Evolutionary conservation across 176 grass and related monocot species (phyloP).

Genomic region (Poa annua): DNA sequence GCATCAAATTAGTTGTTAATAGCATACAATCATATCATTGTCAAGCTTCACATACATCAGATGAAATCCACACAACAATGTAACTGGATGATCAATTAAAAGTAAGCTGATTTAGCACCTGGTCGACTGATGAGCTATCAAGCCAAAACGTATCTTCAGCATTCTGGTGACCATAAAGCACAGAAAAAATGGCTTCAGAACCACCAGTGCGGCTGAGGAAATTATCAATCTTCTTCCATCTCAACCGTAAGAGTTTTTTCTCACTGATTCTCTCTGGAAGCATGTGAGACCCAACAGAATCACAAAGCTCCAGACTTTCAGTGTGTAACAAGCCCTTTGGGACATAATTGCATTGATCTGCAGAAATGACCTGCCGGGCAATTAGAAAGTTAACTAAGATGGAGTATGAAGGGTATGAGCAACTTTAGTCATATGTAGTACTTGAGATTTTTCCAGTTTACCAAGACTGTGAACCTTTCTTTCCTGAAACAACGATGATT

Average conservation of each 20-base stretch:
- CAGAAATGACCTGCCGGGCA: slow-evolving; percentile 64
- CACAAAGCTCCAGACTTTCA: slow-evolving; percentile 37
- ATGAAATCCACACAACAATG: slow-evolving; percentile 31
- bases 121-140: slow-evolving; percentile 92
- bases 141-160: slow-evolving; percentile 92
- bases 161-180: slow-evolving; percentile 68
- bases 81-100: slow-evolving; percentile 34
- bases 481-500: slow-evolving; percentile 52
- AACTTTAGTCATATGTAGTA: slow-evolving; percentile 43
- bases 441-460: slow-evolving; percentile 74
- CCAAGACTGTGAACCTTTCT: slow-evolving; percentile 97
- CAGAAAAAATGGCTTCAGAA: slow-evolving; percentile 68
- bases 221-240: slow-evolving; percentile 80
- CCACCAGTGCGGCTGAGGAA: slow-evolving; percentile 48
- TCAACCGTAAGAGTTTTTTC: slow-evolving; percentile 61
- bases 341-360: slow-evolving; percentile 41
- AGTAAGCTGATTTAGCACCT: slow-evolving; percentile 56
- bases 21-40: not conserved
- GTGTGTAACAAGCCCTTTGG: slow-evolving; percentile 35
- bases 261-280: slow-evolving; percentile 27
- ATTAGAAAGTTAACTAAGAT: slow-evolving; percentile 46
- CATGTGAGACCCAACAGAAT: slow-evolving; percentile 24
- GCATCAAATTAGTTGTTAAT: not conserved
- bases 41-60: slow-evolving; percentile 27
- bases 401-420: not conserved